Conservation (phyloP, 306 rosid species). For the Casuarina glauca region DNA sequence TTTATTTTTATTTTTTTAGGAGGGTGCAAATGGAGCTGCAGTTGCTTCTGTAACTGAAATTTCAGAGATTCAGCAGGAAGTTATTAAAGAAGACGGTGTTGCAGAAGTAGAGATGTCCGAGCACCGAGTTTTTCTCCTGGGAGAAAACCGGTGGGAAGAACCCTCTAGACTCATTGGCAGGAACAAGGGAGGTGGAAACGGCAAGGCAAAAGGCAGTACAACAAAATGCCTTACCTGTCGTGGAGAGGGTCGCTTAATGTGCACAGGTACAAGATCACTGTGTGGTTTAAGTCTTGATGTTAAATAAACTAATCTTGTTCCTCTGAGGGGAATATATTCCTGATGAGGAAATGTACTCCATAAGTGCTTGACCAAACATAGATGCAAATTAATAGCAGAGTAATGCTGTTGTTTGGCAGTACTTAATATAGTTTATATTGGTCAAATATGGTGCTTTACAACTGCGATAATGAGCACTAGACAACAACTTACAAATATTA, state of each 20-base stretch:
- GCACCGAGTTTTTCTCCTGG: conserved; percentile 80
- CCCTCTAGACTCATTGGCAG: conserved; percentile 63
- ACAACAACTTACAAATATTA: background rate
- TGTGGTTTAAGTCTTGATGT: background rate
- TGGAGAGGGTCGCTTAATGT: conserved; percentile 83
- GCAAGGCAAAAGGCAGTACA: conserved; percentile 38
- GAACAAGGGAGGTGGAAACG: conserved; percentile 31
- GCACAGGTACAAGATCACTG: conserved; percentile 59
- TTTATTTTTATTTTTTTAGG: conserved; percentile 34
- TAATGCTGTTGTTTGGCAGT: too few relatives aligned
- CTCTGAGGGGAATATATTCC: background rate
- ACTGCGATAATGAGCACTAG: background rate
- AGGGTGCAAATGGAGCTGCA: conserved; percentile 63
- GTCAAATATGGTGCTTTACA: conserved; percentile 1
- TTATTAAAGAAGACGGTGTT: conserved; percentile 39
- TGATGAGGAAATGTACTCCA: background rate
- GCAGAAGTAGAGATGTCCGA: conserved; percentile 37
- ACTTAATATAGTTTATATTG: background rate
- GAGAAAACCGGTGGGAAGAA: conserved; percentile 97
- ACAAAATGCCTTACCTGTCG: conserved; percentile 73
- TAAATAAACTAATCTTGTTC: background rate
- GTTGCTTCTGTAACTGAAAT: conserved; percentile 52
- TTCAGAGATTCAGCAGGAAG: conserved; percentile 55
- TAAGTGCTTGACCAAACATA: background rate
- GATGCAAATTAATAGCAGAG: background rate